These are phyloP conservation scores for Candolleomyces eurysporus DNA, from an alignment of 768 basidiomycete genomes.

Conservation along the genomic window DNA sequence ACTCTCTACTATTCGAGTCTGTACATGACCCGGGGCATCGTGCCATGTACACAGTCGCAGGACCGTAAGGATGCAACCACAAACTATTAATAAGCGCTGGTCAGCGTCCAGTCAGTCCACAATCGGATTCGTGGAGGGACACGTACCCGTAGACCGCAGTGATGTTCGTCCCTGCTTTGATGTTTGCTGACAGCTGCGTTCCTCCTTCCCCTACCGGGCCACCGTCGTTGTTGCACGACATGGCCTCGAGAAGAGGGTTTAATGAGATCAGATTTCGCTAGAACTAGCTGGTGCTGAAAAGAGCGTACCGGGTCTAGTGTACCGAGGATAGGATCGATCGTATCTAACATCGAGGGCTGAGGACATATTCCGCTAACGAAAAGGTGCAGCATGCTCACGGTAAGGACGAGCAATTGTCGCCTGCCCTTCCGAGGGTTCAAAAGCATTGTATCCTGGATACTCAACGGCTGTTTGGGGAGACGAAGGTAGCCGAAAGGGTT, in stretches of 20 bases:
- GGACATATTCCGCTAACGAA: too few species aligned
- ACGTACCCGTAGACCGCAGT: constrained; percentile 32
- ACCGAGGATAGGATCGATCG: neutral
- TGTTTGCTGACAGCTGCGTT: constrained; percentile 31
- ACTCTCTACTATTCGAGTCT: constrained; percentile 26
- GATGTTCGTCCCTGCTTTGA: constrained; percentile 30
- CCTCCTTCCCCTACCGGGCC: constrained; percentile 16
- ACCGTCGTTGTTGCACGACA: constrained; percentile 37
- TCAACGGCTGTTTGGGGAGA: constrained; percentile 17
- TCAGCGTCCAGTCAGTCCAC: too few species aligned
- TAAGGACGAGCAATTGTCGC: constrained; percentile 30
- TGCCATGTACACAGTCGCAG: constrained; percentile 37
- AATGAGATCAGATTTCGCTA: too few species aligned
- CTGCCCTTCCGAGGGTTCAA: constrained; percentile 30
- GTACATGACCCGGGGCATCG: constrained; percentile 31
- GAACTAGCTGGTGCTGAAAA: too few species aligned
- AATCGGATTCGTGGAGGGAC: neutral
- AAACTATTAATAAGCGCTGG: constrained; percentile 14
- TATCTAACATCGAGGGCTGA: neutral
- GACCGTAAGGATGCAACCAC: constrained; percentile 32
- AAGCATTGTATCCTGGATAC: constrained; percentile 31
- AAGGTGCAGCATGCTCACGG: neutral
- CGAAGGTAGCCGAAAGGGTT: too few species aligned
- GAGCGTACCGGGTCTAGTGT: neutral
- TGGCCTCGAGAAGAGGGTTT: constrained; percentile 13